Evolutionary conservation across 2,329 filamentous ascomycete species (phyloP), one percentile per base, ranked within the genome.

Genomic region (Aspergillus persii): DNA sequence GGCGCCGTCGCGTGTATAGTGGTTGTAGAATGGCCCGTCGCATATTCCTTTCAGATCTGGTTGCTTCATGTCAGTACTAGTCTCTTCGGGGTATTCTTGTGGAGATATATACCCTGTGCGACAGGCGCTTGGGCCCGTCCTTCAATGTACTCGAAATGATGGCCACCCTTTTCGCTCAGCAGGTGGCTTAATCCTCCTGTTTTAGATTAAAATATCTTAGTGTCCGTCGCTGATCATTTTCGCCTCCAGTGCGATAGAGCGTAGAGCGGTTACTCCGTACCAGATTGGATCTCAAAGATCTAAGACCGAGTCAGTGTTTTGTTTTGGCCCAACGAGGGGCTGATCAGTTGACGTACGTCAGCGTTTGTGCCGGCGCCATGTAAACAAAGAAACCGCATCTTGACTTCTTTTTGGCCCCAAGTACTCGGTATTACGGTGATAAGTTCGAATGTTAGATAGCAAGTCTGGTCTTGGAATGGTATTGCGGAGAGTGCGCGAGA

Each of bases 211-310:
- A 36, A 30, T 27, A 8, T 47, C 12, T 26, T 30, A 23, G 49
- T 52, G 33, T 4, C 1, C 1, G 18, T 23, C 18, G 18, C 18
- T 23, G 18, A 23, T 36, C 33, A 36, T 36, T 15, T 12, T 12
- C 33, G 15, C 33, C 18, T n/a, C 8, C 4, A 47, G 15, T 11
- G 31, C 36, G 36, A 26, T 26, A 26, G 30, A 50, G 18, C 15
- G 4, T 53, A 30, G 8, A 29, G 39, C 18, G 31, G 36, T 41
- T 41, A 41, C 36, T 41, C 36, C 47, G 31, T 68, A 68, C 66
- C 71, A 18, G 67, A 69, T 66, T 74, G 71, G 58, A 74, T 71
- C 57, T 71, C 69, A 57, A 74, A 72, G 51, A 74, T 73, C 71
- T 73, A 56, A 29, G n/a, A 26, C 39, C 18, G 27, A 8, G 36